Base-by-base conservation (phyloP, 202 grass and related monocot species). In the Eragrostis tef region DNA sequence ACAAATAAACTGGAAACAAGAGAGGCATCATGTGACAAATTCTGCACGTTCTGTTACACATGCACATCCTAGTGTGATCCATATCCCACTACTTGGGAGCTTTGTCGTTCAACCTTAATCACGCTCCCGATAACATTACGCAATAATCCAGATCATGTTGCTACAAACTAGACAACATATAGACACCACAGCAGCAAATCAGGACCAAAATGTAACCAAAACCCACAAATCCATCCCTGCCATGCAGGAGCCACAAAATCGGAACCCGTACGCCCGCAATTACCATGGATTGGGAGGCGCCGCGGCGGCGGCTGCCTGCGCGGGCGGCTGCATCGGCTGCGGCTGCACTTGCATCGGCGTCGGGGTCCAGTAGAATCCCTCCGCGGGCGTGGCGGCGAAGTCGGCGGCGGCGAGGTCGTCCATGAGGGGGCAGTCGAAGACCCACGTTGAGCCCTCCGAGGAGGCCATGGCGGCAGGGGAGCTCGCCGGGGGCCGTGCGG, bases 391-490 rank as follows among this genome's bases (percentile, higher is more conserved):
- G 0, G 83, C 43, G 57, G 73, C 65, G 58, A 86, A 86, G 57
- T 86, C 86, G 31, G 86, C 75, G 75, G 62, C 46, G 49, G 78
- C 20, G 31, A 97, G 83, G 66, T 93, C 88, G 52, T 93, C 91
- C 49, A 97, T 93, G 20, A 97, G 86, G 24, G 90, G 84, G 62
- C 84, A 91, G 67, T 97, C 91, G 71, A 97, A 91, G 42, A 84
- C 87, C 94, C 94, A 97, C n/a, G 82, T 73, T 68, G 69, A 71
- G 14, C 88, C 86, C 68, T 97, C 89, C 15, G 89, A 82, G 57
- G 87, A 93, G 77, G 70, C 85, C 94, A 97, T 97, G 63, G n/a
- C 69, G 11, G 59, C 0, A 17, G 61, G 29, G 41, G 22, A 17
- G 60, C 34, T 67, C 66, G 21, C 73, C 59, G 64, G 31, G 11